Conservation (phyloP, 768 basidiomycete species). For the Kwoniella bestiolae region DNA sequence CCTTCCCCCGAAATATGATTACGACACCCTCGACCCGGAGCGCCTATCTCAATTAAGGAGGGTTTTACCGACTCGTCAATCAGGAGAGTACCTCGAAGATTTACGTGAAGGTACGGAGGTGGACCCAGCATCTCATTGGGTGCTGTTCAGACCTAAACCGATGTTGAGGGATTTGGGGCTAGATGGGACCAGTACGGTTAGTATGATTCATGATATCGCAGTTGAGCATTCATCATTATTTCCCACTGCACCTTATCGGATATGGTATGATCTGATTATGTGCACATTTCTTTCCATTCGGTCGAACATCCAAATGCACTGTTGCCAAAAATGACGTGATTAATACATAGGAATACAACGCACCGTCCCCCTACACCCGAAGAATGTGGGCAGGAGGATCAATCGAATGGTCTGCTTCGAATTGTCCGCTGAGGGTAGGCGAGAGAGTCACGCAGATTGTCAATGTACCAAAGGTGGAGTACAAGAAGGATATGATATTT, state of each 20-base stretch:
- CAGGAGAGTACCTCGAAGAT: constrained; percentile 3
- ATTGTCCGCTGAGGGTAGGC: constrained; percentile 12
- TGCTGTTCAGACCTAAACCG: constrained; percentile 40
- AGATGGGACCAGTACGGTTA: constrained; percentile 48
- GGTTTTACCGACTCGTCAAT: constrained; percentile 38
- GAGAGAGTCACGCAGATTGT: constrained; percentile 22
- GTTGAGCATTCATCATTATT: background rate
- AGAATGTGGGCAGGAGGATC: constrained; percentile 54
- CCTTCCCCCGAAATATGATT: constrained; percentile 3
- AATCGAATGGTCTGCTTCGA: constrained; percentile 24
- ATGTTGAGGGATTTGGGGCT: constrained; percentile 37
- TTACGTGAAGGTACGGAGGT: constrained; percentile 21
- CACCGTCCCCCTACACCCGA: constrained; percentile 42
- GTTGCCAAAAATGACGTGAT: no score
- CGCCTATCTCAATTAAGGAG: constrained; percentile 32
- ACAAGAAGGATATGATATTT: constrained; percentile 49
- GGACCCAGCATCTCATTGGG: constrained; percentile 36
- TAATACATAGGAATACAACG: constrained; percentile 52
- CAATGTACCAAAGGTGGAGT: constrained; percentile 37
- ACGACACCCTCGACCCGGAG: constrained; percentile 33
- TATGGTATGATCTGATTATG: background rate
- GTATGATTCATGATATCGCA: constrained; percentile 12
- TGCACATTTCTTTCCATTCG: background rate
- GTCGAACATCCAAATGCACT: no score
- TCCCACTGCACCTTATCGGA: background rate